Percentiles rank a stretch among this genome's conserved stretches.
These are phyloP conservation scores for Musa acuminata DNA, from an alignment of 176 grass and related monocot species.

Conservation along the genomic window DNA sequence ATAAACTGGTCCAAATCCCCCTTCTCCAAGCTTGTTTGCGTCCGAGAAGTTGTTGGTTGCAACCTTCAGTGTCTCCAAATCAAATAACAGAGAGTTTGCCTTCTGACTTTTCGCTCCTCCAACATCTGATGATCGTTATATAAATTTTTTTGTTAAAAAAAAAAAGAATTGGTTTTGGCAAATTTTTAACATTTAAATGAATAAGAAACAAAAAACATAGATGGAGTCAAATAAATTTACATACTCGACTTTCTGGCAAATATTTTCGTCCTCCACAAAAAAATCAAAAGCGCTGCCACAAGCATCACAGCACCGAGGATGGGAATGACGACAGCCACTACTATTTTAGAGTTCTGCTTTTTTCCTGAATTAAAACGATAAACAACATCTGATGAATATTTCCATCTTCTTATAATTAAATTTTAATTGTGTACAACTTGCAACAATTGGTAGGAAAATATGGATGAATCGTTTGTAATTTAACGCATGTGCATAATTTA, in stretches of 20 bases:
- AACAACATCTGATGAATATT: neutral
- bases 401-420: neutral
- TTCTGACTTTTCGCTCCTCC: neutral
- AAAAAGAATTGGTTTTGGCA: no score
- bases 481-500: neutral
- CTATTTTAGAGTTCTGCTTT: neutral
- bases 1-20: neutral
- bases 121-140: neutral
- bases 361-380: neutral
- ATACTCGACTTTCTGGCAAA: neutral
- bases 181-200: no score
- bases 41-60: neutral
- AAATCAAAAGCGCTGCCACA: neutral
- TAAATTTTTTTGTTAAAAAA: no score
- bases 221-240: neutral
- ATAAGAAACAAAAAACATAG: no score
- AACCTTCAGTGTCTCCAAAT: neutral
- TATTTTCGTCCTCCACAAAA: neutral
- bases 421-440: neutral
- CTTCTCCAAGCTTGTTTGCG: neutral
- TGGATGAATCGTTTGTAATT: neutral
- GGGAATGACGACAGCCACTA: neutral
- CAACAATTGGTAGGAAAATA: no score
- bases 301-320: neutral
- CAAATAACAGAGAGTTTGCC: neutral